phyloP scores from a whole-genome alignment of 345 rosid species.

The Arabidopsis arenosa region DNA sequence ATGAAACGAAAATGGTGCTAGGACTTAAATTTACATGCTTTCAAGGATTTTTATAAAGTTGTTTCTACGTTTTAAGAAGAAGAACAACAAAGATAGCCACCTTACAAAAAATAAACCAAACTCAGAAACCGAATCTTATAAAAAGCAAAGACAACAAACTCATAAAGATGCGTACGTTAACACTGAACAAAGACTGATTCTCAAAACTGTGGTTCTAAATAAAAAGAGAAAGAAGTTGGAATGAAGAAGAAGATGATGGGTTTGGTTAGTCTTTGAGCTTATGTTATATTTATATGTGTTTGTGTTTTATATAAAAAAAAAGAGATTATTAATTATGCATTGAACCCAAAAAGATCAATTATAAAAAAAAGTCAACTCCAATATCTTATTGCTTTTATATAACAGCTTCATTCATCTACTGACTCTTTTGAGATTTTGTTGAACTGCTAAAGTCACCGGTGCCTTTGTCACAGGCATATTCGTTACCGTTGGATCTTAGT shows the following conservation, averaged over 20 bases:
- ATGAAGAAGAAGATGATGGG: conserved; percentile 14
- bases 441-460: conserved; percentile 34
- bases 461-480: conserved; percentile 31
- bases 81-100: conserved; percentile 40
- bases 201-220: conserved; percentile 14
- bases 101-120: background rate
- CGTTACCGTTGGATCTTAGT: conserved; percentile 36
- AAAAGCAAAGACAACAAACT: conserved; percentile 37
- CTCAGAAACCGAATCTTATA: conserved; percentile 32
- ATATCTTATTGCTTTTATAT: conserved; percentile 34
- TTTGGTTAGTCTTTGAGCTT: conserved; percentile 38
- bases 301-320: conserved; percentile 33
- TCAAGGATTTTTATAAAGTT: conserved; percentile 44
- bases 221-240: conserved; percentile 2
- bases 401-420: conserved; percentile 45
- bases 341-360: conserved; percentile 33
- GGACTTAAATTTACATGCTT: conserved; percentile 46
- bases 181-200: conserved; percentile 28
- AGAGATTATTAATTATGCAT: conserved; percentile 25
- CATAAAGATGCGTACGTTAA: conserved; percentile 27
- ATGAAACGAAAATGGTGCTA: conserved; percentile 10
- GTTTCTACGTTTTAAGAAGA: conserved; percentile 38
- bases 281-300: conserved; percentile 37
- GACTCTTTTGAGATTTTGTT: conserved; percentile 33
- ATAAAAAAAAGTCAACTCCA: conserved; percentile 41